phyloP scores from a whole-genome alignment of 2,329 filamentous ascomycete species.

The Xylaria sp. region DNA sequence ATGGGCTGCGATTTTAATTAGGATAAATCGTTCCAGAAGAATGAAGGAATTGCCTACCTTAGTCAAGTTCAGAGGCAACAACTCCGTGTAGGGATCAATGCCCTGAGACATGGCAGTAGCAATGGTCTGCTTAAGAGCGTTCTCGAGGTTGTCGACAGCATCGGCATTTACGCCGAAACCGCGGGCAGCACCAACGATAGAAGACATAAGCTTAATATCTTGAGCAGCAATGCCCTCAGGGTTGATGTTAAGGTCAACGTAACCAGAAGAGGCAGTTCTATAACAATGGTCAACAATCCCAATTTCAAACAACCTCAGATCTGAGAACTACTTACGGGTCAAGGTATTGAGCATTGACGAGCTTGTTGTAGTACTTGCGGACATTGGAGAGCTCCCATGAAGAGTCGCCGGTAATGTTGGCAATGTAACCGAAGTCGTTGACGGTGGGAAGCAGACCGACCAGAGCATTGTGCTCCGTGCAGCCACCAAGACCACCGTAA shows the following conservation, averaged over 20 bases:
- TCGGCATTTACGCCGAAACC: constrained; percentile 5
- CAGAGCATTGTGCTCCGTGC: constrained; percentile 69
- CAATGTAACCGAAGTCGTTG: constrained; percentile 69
- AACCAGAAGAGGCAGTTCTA: background rate
- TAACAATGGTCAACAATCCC: background rate
- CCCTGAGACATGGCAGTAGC: background rate
- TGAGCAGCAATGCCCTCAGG: constrained; percentile 33
- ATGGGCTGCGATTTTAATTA: background rate
- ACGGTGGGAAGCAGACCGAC: constrained; percentile 68
- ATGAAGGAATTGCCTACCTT: background rate
- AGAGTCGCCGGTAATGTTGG: constrained; percentile 67
- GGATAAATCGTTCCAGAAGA: background rate
- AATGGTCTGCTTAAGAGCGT: constrained; percentile 21
- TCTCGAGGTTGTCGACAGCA: background rate
- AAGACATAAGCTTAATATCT: constrained; percentile 32
- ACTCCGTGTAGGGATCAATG: constrained; percentile 27
- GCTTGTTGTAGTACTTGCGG: constrained; percentile 66
- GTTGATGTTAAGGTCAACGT: constrained; percentile 31
- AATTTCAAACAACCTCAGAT: background rate
- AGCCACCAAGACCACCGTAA: constrained; percentile 60
- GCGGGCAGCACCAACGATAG: constrained; percentile 27
- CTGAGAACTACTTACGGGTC: constrained; percentile 52
- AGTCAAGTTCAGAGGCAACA: constrained; percentile 31
- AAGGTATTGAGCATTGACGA: constrained; percentile 68
- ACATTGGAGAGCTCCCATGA: constrained; percentile 70